Base-by-base conservation (phyloP, 202 grass and related monocot species). In the Eragrostis tef region DNA sequence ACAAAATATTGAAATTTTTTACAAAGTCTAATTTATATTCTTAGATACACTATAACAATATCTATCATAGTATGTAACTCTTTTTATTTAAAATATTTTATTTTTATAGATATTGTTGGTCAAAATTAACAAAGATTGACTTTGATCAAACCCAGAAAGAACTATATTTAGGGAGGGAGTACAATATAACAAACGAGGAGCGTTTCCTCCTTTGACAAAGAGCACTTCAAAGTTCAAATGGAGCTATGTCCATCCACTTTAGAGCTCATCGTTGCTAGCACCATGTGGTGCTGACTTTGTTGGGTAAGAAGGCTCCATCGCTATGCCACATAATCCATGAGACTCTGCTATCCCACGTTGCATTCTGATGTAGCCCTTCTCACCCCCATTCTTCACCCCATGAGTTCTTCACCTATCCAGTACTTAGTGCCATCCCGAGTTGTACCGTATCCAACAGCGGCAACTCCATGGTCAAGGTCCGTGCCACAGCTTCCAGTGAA, bases 371-470 rank as follows among this genome's bases (percentile, higher is more conserved):
- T 86, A 94, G 7, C 93, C 93, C 17, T 56, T 85, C 75, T 92
- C 89, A 0, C 92, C 92, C 92, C 92, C 92, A 94, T 0, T 87
- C 54, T 3, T 73, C 54, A 2, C 89, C 89, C 92, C 92, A 94
- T 0, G 89, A 94, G 69, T 94, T 94, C 70, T 94, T 94, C 45
- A 91, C 87, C 87, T 0, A 83, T 91, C 92, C 92, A 94, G 20
- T 89, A 94, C 0, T 89, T 78, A 6, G 77, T 87, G 44, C 85
- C 83, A 15, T 86, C 82, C 1, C 57, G 53, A 24, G 67, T 53
- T 15, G 9, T 71, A 0, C 89, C 89, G 6, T 94, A 94, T 0
- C 89, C 93, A 2, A 94, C 83, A 13, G 76, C 77, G 1, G 87
- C 77, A 10, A 94, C 85, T 1, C 88, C 93, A 20, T 94, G 93